These are phyloP conservation scores for Saccharomycopsis babjevae DNA, from an alignment of 805 yeast genomes.

Conservation along the genomic window DNA sequence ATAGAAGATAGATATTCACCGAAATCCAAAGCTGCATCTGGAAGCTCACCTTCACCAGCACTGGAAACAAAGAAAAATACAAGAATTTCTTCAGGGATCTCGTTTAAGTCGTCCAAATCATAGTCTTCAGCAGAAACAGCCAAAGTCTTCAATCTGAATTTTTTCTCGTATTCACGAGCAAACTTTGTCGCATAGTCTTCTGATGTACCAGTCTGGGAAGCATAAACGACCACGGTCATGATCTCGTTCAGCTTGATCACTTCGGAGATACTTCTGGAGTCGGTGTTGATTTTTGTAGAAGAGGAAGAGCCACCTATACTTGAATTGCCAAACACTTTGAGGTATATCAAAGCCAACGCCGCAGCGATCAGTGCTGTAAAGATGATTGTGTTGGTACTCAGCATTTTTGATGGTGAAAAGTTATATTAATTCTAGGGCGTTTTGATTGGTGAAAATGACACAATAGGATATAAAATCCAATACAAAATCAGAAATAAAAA, in stretches of 20 bases:
- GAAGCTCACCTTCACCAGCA: slow-evolving; percentile 98
- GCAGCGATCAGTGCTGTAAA: not conserved
- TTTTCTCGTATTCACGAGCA: slow-evolving; percentile 76
- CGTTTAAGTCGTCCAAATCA: slow-evolving; percentile 69
- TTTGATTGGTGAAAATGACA: no score
- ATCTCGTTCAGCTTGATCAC: slow-evolving; percentile 53
- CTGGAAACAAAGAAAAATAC: slow-evolving; percentile 80
- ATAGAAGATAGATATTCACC: slow-evolving; percentile 50
- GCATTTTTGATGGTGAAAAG: not conserved
- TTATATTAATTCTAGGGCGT: no score
- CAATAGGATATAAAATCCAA: no score
- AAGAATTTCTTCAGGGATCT: slow-evolving; percentile 46
- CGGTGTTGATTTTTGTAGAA: not conserved
- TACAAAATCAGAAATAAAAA: no score
- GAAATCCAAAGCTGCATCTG: slow-evolving; percentile 84
- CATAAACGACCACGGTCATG: slow-evolving; percentile 72
- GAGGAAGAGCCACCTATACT: not conserved
- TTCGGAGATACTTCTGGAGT: slow-evolving; percentile 47
- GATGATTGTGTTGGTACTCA: not conserved
- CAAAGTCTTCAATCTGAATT: slow-evolving; percentile 74
- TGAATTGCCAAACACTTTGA: not conserved
- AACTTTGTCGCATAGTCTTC: slow-evolving; percentile 92
- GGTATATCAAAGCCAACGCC: not conserved
- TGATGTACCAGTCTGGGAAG: slow-evolving; percentile 98
- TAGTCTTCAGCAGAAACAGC: slow-evolving; percentile 82